A percentile compares a stretch with the other conserved stretches of the same genome.
phyloP scores from a whole-genome alignment of 139 green algal species.

The Chloropicon primus region DNA sequence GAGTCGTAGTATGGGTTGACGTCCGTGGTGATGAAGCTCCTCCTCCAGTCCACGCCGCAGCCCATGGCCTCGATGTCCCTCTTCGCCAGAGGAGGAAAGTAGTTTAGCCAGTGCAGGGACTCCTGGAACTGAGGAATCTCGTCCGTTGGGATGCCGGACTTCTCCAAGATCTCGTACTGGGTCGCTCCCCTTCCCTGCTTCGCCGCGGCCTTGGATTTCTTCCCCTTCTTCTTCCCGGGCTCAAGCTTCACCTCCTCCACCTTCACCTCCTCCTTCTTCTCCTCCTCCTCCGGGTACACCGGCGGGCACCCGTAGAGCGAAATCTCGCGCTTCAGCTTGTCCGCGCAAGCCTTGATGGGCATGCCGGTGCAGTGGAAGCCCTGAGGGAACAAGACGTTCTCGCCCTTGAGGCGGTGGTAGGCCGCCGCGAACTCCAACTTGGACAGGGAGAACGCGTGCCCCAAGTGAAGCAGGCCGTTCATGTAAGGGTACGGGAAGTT shows the following conservation, averaged over 20 bases:
- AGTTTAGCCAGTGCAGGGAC: constrained; percentile 78
- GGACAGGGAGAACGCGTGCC: constrained; percentile 94
- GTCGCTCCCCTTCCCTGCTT: constrained; percentile 37
- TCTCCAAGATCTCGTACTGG: constrained; percentile 89
- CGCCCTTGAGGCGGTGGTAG: constrained; percentile 81
- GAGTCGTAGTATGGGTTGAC: constrained; percentile 96
- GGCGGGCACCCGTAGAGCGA: constrained; percentile 71
- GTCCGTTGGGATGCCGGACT: constrained; percentile 65
- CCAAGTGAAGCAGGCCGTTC: constrained; percentile 96
- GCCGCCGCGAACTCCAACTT: constrained; percentile 93
- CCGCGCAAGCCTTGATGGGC: constrained; percentile 87
- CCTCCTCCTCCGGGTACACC: constrained; percentile 38
- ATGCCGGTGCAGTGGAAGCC: constrained; percentile 99
- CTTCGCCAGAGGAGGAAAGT: constrained; percentile 80
- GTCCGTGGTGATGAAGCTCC: constrained; percentile 97
- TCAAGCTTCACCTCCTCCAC: constrained; percentile 5
- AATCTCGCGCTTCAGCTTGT: constrained; percentile 78
- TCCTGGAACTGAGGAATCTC: constrained; percentile 77
- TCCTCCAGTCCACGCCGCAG: constrained; percentile 93
- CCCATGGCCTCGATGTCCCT: constrained; percentile 81
- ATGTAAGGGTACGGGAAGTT: constrained; percentile 99
- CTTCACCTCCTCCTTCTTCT: constrained; percentile 26
- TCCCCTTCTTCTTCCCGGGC: constrained; percentile 51
- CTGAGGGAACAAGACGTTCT: constrained; percentile 87
- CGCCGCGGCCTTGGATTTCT: constrained; percentile 66